Percentiles rank a stretch among this genome's conserved stretches.
phyloP scores from a whole-genome alignment of 1,284 basidiomycete species.

The Puccinia coronata region DNA sequence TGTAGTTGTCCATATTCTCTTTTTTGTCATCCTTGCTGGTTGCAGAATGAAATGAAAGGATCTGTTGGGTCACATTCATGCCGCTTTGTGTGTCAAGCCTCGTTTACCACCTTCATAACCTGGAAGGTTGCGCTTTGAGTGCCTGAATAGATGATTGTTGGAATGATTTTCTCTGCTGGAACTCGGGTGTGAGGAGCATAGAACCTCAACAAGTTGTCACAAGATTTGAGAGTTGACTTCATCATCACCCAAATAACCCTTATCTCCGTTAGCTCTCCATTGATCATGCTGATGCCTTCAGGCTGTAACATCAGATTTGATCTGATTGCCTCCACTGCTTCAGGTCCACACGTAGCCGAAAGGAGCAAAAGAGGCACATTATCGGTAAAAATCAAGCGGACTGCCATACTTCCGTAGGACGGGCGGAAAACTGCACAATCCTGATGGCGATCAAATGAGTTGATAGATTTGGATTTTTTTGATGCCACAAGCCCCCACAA shows the following conservation, averaged over 20 bases:
- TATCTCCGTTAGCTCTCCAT: background rate
- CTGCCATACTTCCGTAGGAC: background rate
- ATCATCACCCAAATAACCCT: background rate
- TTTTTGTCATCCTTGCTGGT: background rate
- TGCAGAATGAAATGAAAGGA: background rate
- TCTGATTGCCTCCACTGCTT: background rate
- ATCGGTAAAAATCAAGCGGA: background rate
- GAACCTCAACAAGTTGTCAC: background rate
- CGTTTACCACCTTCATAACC: background rate
- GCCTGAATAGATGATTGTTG: background rate
- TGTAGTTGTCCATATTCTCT: background rate
- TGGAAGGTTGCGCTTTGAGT: background rate
- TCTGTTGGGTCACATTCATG: background rate
- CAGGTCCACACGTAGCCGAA: slow-evolving; percentile 10
- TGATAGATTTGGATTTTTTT: background rate
- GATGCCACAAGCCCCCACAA: background rate
- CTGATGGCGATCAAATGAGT: background rate
- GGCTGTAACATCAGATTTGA: background rate
- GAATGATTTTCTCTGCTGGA: background rate
- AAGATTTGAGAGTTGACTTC: background rate
- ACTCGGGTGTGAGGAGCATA: background rate
- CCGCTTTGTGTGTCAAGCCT: background rate
- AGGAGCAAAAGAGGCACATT: background rate
- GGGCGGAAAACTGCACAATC: slow-evolving; percentile 1
- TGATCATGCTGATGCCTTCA: background rate